Percentiles rank a stretch among this genome's conserved stretches.
Conservation (phyloP, 202 grass and related monocot species). For the Musa balbisiana region DNA sequence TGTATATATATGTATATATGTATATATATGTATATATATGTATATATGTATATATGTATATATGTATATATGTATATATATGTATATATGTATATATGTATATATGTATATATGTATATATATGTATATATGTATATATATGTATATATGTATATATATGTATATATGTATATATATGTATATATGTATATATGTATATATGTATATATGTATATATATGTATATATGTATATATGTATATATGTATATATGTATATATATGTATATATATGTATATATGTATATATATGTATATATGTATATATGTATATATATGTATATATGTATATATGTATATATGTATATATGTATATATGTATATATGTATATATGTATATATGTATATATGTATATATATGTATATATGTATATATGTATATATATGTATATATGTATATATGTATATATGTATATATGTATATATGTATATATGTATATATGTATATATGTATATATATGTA, state of each 20-base stretch:
- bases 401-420: background rate
- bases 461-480: too few relatives aligned
- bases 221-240: background rate
- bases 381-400: background rate
- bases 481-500: too few relatives aligned
- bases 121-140: background rate
- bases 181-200: background rate
- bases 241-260: background rate
- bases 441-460: background rate
- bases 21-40: too few relatives aligned
- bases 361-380: too few relatives aligned
- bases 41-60: too few relatives aligned
- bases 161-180: background rate
- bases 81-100: background rate
- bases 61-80: background rate
- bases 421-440: background rate
- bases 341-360: background rate
- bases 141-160: background rate
- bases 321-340: background rate
- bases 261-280: background rate
- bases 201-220: too few relatives aligned
- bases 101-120: too few relatives aligned
- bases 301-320: background rate
- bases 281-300: background rate
- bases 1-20: background rate